A percentile compares a stretch with the other conserved stretches of the same genome.
phyloP scores from a whole-genome alignment of 2,329 filamentous ascomycete species.

The Eurotiales sp. region DNA sequence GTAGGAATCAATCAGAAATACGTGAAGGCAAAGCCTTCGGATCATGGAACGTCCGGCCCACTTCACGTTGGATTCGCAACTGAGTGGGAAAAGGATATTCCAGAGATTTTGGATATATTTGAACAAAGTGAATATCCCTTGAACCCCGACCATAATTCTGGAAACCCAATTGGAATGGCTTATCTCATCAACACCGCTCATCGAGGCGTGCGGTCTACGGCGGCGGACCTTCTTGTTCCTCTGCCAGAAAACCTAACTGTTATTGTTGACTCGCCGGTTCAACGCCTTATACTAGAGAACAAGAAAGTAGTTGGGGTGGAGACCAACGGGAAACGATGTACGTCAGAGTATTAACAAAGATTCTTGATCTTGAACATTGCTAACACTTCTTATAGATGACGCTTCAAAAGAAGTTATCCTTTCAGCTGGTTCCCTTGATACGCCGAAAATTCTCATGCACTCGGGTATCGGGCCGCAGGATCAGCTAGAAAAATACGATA shows the following conservation, averaged over 20 bases:
- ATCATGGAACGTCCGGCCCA: conserved; percentile 50
- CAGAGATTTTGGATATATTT: conserved; percentile 45
- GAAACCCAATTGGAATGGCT: conserved; percentile 56
- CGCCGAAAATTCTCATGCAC: conserved; percentile 43
- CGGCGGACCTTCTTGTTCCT: conserved; percentile 47
- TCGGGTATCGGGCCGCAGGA: conserved; percentile 47
- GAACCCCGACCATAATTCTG: conserved; percentile 57
- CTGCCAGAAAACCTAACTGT: conserved; percentile 52
- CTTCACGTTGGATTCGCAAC: conserved; percentile 48
- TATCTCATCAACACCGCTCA: conserved; percentile 49
- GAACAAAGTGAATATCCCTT: conserved; percentile 47
- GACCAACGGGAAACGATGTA: conserved; percentile 39
- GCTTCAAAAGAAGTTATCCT: conserved; percentile 40
- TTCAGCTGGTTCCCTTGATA: conserved; percentile 37
- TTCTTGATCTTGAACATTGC: neutral
- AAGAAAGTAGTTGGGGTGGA: conserved; percentile 47
- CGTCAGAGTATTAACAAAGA: conserved; percentile 16
- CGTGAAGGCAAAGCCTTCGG: conserved; percentile 38
- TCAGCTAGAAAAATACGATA: conserved; percentile 40
- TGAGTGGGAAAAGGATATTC: conserved; percentile 50
- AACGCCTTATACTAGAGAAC: conserved; percentile 46
- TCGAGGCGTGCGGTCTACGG: conserved; percentile 49
- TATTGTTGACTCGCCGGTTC: conserved; percentile 47
- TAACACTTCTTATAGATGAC: conserved; percentile 19
- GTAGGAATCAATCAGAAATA: conserved; percentile 43